Evolutionary conservation across 2,329 filamentous ascomycete species (phyloP).

Genomic region (Colletotrichum liriopes): DNA sequence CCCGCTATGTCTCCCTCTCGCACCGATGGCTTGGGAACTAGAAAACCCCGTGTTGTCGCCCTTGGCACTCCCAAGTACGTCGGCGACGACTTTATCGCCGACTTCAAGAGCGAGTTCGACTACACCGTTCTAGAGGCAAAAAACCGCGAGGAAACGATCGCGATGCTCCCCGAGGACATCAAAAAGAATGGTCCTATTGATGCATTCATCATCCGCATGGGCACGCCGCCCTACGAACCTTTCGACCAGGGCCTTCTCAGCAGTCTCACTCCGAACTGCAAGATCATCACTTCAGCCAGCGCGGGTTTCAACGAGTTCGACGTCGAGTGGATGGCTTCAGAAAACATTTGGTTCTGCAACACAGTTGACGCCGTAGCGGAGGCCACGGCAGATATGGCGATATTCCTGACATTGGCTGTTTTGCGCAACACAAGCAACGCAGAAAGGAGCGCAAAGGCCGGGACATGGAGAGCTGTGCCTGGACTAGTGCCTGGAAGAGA

Average conservation of each 20-base stretch:
- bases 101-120: slow-evolving; percentile 56
- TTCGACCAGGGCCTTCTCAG: slow-evolving; percentile 57
- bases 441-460: slow-evolving; percentile 55
- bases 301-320: slow-evolving; percentile 66
- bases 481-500: slow-evolving; percentile 41
- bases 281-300: slow-evolving; percentile 63
- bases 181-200: slow-evolving; percentile 58
- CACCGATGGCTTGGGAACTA: slow-evolving; percentile 16
- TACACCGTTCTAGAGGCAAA: slow-evolving; percentile 32
- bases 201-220: slow-evolving; percentile 66
- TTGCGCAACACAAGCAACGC: slow-evolving; percentile 61
- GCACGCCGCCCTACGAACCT: slow-evolving; percentile 63
- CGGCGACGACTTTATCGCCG: slow-evolving; percentile 56
- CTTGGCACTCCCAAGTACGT: slow-evolving; percentile 58
- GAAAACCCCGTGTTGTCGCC: slow-evolving; percentile 59
- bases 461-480: slow-evolving; percentile 54
- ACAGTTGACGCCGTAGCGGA: slow-evolving; percentile 66
- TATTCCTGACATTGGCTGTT: slow-evolving; percentile 52
- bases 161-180: slow-evolving; percentile 55
- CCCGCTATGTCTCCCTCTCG: slow-evolving; percentile 8
- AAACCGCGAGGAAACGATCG: slow-evolving; percentile 54
- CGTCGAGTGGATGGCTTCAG: slow-evolving; percentile 57
- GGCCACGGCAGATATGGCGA: slow-evolving; percentile 66
- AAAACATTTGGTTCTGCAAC: slow-evolving; percentile 69
- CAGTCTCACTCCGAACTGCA: slow-evolving; percentile 59